These are phyloP conservation scores for Colletotrichum falcatum DNA, from an alignment of 2,329 filamentous ascomycete species.

Conservation along the genomic window DNA sequence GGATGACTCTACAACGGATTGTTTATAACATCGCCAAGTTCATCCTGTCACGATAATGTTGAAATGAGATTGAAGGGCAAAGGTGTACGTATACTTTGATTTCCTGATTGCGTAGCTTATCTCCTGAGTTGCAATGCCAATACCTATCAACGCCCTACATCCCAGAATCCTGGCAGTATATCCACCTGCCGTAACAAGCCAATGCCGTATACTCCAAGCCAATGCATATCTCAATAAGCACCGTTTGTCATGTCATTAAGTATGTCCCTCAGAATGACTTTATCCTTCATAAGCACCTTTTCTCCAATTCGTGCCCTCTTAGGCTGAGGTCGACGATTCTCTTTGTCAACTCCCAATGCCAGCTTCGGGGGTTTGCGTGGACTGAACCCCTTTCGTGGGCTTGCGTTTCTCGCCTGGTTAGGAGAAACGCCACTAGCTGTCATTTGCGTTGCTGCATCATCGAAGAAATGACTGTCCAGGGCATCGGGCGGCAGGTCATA, in stretches of 20 bases:
- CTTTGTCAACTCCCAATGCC: slow-evolving; percentile 51
- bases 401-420: slow-evolving; percentile 11
- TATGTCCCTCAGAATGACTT: slow-evolving; percentile 80
- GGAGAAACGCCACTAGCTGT: slow-evolving; percentile 48
- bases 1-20: not conserved
- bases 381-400: slow-evolving; percentile 16
- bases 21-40: not conserved
- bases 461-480: slow-evolving; percentile 76
- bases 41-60: not conserved
- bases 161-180: slow-evolving; percentile 22
- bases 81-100: not conserved
- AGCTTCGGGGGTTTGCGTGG: slow-evolving; percentile 29
- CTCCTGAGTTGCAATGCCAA: not conserved
- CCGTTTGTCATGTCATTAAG: slow-evolving; percentile 75
- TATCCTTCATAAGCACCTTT: slow-evolving; percentile 72
- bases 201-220: slow-evolving; percentile 31
- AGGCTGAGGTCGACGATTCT: slow-evolving; percentile 62
- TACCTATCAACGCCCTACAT: slow-evolving; percentile 8
- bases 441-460: slow-evolving; percentile 65
- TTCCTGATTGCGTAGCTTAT: not conserved
- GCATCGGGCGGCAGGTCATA: slow-evolving; percentile 77
- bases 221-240: slow-evolving; percentile 48
- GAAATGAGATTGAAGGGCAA: not conserved
- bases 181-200: not conserved
- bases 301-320: slow-evolving; percentile 69